Evolutionary conservation across 2,329 filamentous ascomycete species (phyloP), one percentile per base, ranked within the genome.

Genomic region (Epichloe bromicola): DNA sequence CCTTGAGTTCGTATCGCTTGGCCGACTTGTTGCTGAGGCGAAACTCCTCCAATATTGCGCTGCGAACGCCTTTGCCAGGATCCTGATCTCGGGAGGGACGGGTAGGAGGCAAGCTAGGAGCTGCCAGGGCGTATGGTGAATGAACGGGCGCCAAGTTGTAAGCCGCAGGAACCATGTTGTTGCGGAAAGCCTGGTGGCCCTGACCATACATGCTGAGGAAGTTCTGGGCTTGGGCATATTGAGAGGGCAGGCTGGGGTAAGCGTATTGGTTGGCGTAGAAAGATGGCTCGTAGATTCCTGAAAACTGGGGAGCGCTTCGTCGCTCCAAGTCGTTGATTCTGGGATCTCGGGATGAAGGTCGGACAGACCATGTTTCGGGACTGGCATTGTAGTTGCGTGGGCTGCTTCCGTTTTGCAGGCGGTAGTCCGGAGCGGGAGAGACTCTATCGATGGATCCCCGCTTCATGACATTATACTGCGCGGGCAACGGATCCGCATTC

Each of bases 1-100:
- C 87, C 75, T 87, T 90, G 10, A 98, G 74, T 60, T 95, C 89
- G 61, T 82, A 95, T 17, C 82, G 79, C 65, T 73, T 76, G 65
- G 76, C 88, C 0, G 78, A 79, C 65, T 89, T 94, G 57, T 75
- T 78, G 60, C 82, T 86, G 11, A 76, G 74, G 41, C 86, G 81
- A 67, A 94, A 96, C 33, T 95, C 87, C 54, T 90, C 84, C 2
- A 96, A 73, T 8, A 90, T 69, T 14, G 74, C 69, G 64, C 88
- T 94, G 59, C 87, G 79, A 14, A 85, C 69, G 50, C 78, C 78
- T 53, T 79, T 77, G 14, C 74, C 72, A 1, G 73, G 67, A 50
- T 86, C 80, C 52, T 79, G 74, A 33, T 82, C 79, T 48, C 78
- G 73, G 51, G 71, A 71, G 2, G 65, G 62, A 39, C 66, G 64